Base-by-base conservation (phyloP, 108 stramenopile genomes). In the Skeletonema costatum region DNA sequence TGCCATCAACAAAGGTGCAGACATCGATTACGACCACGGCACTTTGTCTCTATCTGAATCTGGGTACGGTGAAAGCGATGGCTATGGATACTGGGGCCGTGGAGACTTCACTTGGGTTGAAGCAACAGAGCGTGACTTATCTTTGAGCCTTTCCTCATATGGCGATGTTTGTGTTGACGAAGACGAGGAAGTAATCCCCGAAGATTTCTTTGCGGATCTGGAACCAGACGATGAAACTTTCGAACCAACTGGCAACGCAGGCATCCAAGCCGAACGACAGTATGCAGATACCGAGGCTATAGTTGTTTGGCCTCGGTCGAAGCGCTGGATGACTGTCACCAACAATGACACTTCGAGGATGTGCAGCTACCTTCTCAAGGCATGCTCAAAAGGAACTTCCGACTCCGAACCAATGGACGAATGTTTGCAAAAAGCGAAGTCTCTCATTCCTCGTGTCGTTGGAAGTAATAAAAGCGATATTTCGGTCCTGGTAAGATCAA, bases 291-390 rank as follows among this genome's bases (percentile, higher is more conserved):
- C 50, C 46, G 74, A 75, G 13, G 74, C 68, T 31, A 75, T 75
- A n/a, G 74, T 75, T 21, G 68, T 75, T 70, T 75, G 74, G 74
- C 74, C 74, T 36, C 68, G 68, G 2, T 75, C 74, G 36, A 53
- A 69, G 48, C 25, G 74, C 1, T 75, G 74, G 74, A n/a, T 38
- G 53, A 56, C 56, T 46, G 63, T 75, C 13, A 60, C 68, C 3
- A 35, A 61, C 11, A 56, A 56, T 61, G 3, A 75, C 35, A 35
- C 48, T 1, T 70, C 67, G 16, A 75, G 48, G 21, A 75, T 75
- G 74, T 56, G 44, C 32, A 17, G n/a, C 12, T 75, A 75, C 46
- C 68, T 70, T 33, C n/a, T 59, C 51, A 60, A 53, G 51, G 68
- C 68, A 60, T 70, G 68, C 50, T 16, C 19, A 29, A 17, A 53